Conservation (phyloP, 1,284 basidiomycete genomes). For the Amylostereum areolatum region DNA sequence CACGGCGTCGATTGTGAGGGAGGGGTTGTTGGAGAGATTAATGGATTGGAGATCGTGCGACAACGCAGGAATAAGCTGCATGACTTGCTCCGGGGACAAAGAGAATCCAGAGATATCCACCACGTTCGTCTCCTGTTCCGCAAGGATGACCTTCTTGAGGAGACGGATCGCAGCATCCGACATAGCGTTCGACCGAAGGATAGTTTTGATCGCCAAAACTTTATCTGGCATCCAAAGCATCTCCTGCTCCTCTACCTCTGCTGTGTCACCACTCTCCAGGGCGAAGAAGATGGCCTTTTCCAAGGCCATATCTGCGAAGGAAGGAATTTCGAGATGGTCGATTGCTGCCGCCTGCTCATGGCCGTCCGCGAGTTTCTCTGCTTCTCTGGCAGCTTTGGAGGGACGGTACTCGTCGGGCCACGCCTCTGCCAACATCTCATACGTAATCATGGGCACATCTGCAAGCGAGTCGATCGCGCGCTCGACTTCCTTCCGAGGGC, state of each 20-base stretch:
- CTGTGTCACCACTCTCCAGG: neutral
- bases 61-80: neutral
- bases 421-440: constrained; percentile 20
- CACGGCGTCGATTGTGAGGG: neutral
- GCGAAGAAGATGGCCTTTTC: neutral
- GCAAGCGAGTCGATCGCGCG: neutral
- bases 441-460: constrained; percentile 7
- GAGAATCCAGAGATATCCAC: neutral
- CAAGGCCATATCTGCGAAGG: neutral
- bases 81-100: neutral
- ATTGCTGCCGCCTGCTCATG: neutral
- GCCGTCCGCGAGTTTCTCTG: neutral
- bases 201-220: neutral
- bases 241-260: neutral
- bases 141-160: neutral
- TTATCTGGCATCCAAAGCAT: neutral
- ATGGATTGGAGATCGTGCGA: neutral
- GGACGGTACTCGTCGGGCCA: constrained; percentile 22
- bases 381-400: neutral
- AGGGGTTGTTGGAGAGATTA: neutral
- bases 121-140: neutral
- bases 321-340: neutral
- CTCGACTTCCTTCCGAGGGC: constrained; percentile 1
- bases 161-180: neutral
- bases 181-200: neutral